Evolutionary conservation across 441 rosid genomes (phyloP), one percentile per base, ranked within the genome.

Genomic region (Pelargonium cotyledonis): DNA sequence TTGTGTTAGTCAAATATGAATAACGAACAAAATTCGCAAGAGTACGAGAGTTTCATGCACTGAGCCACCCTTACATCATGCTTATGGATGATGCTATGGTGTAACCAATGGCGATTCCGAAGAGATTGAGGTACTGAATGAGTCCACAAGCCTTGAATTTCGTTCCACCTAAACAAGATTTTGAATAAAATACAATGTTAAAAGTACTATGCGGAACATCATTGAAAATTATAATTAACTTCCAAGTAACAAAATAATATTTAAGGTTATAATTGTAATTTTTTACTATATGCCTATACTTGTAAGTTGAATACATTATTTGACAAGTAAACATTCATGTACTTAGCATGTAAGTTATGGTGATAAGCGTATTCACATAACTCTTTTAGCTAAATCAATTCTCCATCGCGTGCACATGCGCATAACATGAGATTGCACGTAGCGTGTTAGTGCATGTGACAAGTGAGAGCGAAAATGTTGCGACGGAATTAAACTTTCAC

Each of bases 21-120:
- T 11, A 21, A 1, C 4, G 4, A 38, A 26, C 14, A 4, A 15
- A 21, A 31, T 1, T 68, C 23, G 16, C n/a, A n/a, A 5, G 12
- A 15, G 5, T 11, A 35, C 2, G 0, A 14, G 21, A 67, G 41
- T 6, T 6, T 38, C 41, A 8, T 38, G 8, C 41, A 38, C 0
- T 38, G 8, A 38, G 40, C 6, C 8, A 38, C 0, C 6, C 82
- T 70, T 41, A 79, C 82, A 70, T 71, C 82, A 79, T 79, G 73
- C 82, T 65, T 35, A 68, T n/a, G 65, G 79, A 76, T 49, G 82
- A 77, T 19, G 74, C 47, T 43, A 75, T 73, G n/a, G 73, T 76
- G 53, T 70, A 76, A 0, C 73, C 38, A 18, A 76, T 60, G 58
- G 79, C 68, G 14, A 40, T 49, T 12, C 77, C 67, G 6, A 79